Evolutionary conservation across 208 protist genomes (phyloP).

Genomic region (Angomonas desouzai): DNA sequence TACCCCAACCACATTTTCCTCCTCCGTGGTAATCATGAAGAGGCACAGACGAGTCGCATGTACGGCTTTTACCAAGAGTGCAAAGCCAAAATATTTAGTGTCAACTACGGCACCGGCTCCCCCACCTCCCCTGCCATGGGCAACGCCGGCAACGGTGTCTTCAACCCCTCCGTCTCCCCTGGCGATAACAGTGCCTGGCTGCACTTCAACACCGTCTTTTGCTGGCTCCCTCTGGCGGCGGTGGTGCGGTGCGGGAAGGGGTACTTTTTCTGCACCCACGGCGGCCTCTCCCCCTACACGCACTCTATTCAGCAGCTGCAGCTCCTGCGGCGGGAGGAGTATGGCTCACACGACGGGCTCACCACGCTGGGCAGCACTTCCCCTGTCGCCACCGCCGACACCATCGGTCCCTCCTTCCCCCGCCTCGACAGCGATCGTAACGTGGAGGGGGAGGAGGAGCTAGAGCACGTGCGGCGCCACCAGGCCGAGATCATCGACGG

Average conservation of each 20-base stretch:
- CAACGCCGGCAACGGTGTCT: neutral
- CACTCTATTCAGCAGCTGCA: conserved; percentile 40
- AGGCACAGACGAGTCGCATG: conserved; percentile 75
- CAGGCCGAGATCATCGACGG: conserved; percentile 97
- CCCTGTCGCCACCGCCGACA: conserved; percentile 15
- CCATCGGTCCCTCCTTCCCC: conserved; percentile 20
- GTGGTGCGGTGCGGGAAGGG: conserved; percentile 67
- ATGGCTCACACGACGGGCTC: conserved; percentile 30
- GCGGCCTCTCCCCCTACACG: conserved; percentile 69
- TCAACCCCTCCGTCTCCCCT: neutral
- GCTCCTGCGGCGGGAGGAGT: conserved; percentile 56
- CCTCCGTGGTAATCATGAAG: conserved; percentile 90
- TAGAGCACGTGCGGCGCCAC: no score
- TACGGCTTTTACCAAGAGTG: conserved; percentile 87
- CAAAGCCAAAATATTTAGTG: conserved; percentile 44
- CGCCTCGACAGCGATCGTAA: conserved; percentile 1
- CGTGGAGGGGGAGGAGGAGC: conserved; percentile 4
- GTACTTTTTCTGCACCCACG: conserved; percentile 82
- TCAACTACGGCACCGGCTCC: neutral
- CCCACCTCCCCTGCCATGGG: conserved; percentile 8
- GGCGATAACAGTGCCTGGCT: conserved; percentile 45
- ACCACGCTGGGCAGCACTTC: conserved; percentile 10
- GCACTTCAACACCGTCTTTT: conserved; percentile 77
- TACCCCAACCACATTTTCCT: conserved; percentile 85
- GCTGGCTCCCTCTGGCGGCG: conserved; percentile 79